These are phyloP conservation scores for Sporobolomyces phaffii DNA, from an alignment of 768 basidiomycete genomes.

Conservation along the genomic window DNA sequence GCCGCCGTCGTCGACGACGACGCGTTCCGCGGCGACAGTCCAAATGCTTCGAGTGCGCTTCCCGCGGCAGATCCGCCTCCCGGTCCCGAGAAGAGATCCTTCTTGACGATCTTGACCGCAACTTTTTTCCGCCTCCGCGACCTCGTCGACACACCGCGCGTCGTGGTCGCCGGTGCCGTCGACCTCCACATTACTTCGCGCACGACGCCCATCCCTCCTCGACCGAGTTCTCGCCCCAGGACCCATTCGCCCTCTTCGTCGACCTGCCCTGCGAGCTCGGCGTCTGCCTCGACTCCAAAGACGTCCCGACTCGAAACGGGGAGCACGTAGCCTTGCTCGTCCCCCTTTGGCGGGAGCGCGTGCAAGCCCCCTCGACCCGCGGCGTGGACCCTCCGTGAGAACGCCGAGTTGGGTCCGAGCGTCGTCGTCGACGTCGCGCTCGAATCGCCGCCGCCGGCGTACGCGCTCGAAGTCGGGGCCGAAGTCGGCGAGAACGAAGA, in stretches of 20 bases:
- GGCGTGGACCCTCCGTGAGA: neutral
- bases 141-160: neutral
- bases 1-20: neutral
- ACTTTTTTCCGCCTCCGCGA: neutral
- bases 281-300: constrained; percentile 12
- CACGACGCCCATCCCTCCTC: constrained; percentile 38
- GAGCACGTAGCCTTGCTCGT: constrained; percentile 14
- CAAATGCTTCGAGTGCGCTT: neutral
- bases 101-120: constrained; percentile 42
- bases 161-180: neutral
- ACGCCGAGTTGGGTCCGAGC: neutral
- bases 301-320: neutral
- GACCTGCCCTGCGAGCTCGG: too few species aligned
- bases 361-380: neutral
- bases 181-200: constrained; percentile 22
- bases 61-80: neutral
- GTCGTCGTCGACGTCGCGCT: neutral
- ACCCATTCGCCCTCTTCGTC: constrained; percentile 33
- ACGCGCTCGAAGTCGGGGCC: neutral
- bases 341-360: constrained; percentile 6
- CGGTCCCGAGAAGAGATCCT: neutral
- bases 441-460: too few species aligned
- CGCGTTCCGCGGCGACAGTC: neutral
- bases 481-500: constrained; percentile 26
- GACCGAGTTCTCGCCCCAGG: constrained; percentile 33